These are phyloP conservation scores for Geotrichum citri-aurantii DNA, from an alignment of 1,139 yeast genomes.

Conservation along the genomic window DNA sequence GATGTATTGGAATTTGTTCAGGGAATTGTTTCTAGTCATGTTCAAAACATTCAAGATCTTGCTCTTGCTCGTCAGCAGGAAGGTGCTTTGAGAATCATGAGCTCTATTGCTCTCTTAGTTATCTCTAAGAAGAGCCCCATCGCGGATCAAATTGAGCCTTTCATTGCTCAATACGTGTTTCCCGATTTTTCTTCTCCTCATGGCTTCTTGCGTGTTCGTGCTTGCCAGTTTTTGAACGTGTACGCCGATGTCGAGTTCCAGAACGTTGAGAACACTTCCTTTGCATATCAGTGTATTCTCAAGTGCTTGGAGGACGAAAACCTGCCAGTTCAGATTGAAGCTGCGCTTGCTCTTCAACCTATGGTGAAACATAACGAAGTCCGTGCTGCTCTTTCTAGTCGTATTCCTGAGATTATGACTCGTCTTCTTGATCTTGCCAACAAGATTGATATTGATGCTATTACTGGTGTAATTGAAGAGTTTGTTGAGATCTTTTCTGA, in stretches of 20 bases:
- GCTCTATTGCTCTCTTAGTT: conserved; percentile 60
- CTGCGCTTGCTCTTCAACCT: conserved; percentile 81
- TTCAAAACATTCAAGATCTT: conserved; percentile 42
- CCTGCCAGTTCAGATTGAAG: conserved; percentile 77
- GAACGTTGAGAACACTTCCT: conserved; percentile 45
- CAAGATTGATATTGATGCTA: conserved; percentile 79
- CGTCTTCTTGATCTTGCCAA: conserved; percentile 68
- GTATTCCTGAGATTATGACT: conserved; percentile 79
- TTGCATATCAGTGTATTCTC: conserved; percentile 63
- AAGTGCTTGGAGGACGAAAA: conserved; percentile 50
- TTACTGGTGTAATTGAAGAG: conserved; percentile 91
- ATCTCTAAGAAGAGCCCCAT: conserved; percentile 54
- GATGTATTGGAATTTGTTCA: conserved; percentile 64
- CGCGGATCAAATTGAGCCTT: conserved; percentile 59
- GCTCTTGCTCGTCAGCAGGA: conserved; percentile 68
- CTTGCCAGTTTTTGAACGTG: conserved; percentile 70
- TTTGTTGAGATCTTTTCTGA: conserved; percentile 85
- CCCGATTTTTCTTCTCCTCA: conserved; percentile 63
- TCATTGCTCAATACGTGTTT: conserved; percentile 57
- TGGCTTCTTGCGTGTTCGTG: conserved; percentile 77
- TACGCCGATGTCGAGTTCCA: conserved; percentile 60
- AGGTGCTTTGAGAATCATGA: conserved; percentile 73
- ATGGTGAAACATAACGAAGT: conserved; percentile 62
- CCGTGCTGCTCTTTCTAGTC: conserved; percentile 57
- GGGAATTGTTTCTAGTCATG: conserved; percentile 44